These are phyloP conservation scores for Phalaenopsis hybrid DNA, from an alignment of 116 monocot species.

Conservation along the genomic window DNA sequence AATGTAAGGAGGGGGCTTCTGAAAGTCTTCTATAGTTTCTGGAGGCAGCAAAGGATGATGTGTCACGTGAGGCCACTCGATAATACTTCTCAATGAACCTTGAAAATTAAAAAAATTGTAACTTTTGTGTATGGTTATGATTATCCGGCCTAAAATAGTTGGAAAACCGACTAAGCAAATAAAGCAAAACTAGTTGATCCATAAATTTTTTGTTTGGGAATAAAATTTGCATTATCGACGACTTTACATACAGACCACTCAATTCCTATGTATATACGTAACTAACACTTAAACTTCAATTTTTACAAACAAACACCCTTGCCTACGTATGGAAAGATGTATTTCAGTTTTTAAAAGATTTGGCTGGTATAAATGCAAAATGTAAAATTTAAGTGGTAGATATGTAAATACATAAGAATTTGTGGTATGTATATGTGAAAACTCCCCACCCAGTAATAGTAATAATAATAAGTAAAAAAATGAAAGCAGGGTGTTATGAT, in stretches of 20 bases:
- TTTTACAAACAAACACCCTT: too few relatives aligned
- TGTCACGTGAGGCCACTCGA: not conserved
- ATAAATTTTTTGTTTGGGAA: not conserved
- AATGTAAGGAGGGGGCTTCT: not conserved
- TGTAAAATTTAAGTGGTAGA: too few relatives aligned
- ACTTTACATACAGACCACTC: not conserved
- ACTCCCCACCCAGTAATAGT: too few relatives aligned
- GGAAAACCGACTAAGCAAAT: not conserved
- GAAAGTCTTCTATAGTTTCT: conserved; percentile 5
- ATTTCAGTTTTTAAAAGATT: too few relatives aligned
- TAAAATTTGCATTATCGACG: not conserved
- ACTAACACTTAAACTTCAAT: too few relatives aligned
- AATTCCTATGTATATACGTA: too few relatives aligned
- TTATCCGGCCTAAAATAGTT: not conserved
- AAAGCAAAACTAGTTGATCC: not conserved
- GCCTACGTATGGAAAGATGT: too few relatives aligned
- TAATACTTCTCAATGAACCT: conserved; percentile 4
- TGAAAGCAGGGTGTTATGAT: too few relatives aligned
- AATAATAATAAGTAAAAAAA: too few relatives aligned
- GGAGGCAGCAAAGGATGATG: not conserved
- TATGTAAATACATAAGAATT: too few relatives aligned
- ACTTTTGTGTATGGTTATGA: not conserved
- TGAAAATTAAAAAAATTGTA: conserved; percentile 6
- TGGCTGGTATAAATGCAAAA: too few relatives aligned
- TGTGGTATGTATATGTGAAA: too few relatives aligned